Evolutionary conservation across 1,284 basidiomycete species (phyloP).

Genomic region (Athelia sp.): DNA sequence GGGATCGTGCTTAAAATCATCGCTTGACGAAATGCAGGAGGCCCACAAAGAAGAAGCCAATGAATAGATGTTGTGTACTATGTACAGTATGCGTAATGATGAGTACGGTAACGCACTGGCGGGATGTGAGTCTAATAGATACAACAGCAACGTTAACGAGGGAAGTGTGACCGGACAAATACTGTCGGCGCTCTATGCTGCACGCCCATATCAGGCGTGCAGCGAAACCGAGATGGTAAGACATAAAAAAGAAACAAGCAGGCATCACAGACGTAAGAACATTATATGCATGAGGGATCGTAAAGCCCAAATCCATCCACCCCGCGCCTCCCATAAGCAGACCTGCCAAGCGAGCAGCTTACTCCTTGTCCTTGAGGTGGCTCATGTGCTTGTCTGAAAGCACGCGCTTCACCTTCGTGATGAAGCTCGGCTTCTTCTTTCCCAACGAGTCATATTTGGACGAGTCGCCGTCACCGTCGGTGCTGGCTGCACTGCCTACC

Average conservation of each 20-base stretch:
- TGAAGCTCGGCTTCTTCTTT: slow-evolving; percentile 40
- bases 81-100: neutral
- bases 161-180: too few species aligned
- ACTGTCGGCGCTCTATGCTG: too few species aligned
- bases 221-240: too few species aligned
- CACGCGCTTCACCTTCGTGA: slow-evolving; percentile 38
- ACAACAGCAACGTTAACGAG: too few species aligned
- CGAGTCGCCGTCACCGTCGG: slow-evolving; percentile 3
- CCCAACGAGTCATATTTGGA: slow-evolving; percentile 22
- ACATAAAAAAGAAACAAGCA: too few species aligned
- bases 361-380: slow-evolving; percentile 30
- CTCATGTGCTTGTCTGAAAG: slow-evolving; percentile 21
- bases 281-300: too few species aligned
- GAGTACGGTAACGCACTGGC: too few species aligned
- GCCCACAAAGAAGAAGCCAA: slow-evolving; percentile 1
- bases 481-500: too few species aligned
- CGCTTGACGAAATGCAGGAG: slow-evolving; percentile 16
- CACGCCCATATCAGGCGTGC: too few species aligned
- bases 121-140: too few species aligned
- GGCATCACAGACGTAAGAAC: too few species aligned
- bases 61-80: neutral
- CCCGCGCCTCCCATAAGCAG: too few species aligned
- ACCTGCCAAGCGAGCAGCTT: slow-evolving; percentile 18
- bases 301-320: slow-evolving; percentile 1
- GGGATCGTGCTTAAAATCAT: slow-evolving; percentile 40